phyloP scores from a whole-genome alignment of 2,329 filamentous ascomycete genomes.

The Capronia epimyces region DNA sequence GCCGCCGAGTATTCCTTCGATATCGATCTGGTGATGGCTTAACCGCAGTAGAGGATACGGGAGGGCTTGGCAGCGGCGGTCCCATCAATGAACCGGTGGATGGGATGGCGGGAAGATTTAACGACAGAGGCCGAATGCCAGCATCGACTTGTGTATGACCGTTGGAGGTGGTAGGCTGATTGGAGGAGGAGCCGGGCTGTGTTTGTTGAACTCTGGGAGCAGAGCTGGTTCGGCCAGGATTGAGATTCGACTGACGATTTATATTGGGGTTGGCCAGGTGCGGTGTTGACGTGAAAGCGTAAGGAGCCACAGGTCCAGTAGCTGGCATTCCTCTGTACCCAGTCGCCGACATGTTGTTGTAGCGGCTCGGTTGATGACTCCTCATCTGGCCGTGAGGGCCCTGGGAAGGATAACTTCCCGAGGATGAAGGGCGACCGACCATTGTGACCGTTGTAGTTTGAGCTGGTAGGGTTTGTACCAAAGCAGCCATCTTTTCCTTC shows the following conservation, averaged over 20 bases:
- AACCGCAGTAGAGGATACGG: conserved; percentile 34
- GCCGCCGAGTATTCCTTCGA: conserved; percentile 59
- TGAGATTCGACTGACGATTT: conserved; percentile 13
- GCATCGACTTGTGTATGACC: conserved; percentile 18
- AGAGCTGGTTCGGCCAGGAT: conserved; percentile 43
- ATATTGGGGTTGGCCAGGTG: conserved; percentile 49
- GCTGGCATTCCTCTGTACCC: conserved; percentile 53
- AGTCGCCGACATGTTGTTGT: conserved; percentile 35
- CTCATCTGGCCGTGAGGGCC: conserved; percentile 34
- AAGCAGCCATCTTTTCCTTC: conserved; percentile 66
- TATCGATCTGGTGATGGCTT: conserved; percentile 80
- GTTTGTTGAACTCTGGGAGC: conserved; percentile 45
- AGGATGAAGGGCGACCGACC: conserved; percentile 64
- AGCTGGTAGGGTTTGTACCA: conserved; percentile 75
- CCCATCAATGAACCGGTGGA: conserved; percentile 20
- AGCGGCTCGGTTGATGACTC: conserved; percentile 45
- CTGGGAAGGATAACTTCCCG: conserved; percentile 49
- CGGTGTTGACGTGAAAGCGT: conserved; percentile 69
- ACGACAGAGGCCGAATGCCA: conserved; percentile 18
- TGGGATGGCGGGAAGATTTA: conserved; percentile 18
- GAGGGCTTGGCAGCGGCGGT: neutral
- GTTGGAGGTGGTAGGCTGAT: conserved; percentile 14
- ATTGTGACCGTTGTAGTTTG: conserved; percentile 72
- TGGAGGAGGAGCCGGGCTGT: conserved; percentile 9
- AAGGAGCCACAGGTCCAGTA: conserved; percentile 64